Base-by-base conservation (phyloP, 495 filamentous ascomycete species). In the Aspergillus diversus region DNA sequence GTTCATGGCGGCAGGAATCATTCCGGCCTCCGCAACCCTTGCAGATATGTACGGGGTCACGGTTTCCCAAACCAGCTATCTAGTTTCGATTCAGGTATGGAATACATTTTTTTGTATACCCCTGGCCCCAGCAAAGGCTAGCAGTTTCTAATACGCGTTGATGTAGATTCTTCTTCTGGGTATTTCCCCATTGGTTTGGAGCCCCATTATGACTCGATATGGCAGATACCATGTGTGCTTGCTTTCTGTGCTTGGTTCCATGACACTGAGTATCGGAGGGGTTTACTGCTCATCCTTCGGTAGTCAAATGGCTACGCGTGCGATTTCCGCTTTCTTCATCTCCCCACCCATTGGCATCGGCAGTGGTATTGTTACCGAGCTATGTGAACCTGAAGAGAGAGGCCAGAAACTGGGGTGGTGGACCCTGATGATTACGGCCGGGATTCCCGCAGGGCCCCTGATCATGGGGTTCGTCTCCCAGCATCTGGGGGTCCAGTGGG, bases 1-100 rank as follows among this genome's bases (percentile, higher is more conserved):
- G 6, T 75, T 77, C 54, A 75, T 73, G 71, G 74, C 72, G 0
- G 73, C 74, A 1, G 72, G 72, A 5, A 75, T 77, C 12, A 70
- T 77, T 27, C 72, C 69, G 0, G 72, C 71, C 0, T 75, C 69
- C 49, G 72, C 72, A 15, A 46, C 53, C 4, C 64, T 77, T 9
- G 72, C 71, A 0, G 60, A 71, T 48, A 59, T 65, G 11, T 73
- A 72, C 16, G 47, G 48, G 5, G 48, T 77, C 11, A 69, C 68
- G 1, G 66, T 77, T 16, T 65, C 61, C 5, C 39, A 68, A 49
- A 66, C 69, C 2, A 74, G 72, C 32, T 76, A 74, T 64, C 55
- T 76, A 35, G 72, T 71, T 5, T 73, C 71, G 0, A 47, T 72
- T 8, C 69, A 76, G 64, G 68, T 74, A 63, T 7, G n/a, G n/a